Evolutionary conservation across 2,329 filamentous ascomycete species (phyloP), one percentile per base, ranked within the genome.

Genomic region (Ascochyta viciae-villosae): DNA sequence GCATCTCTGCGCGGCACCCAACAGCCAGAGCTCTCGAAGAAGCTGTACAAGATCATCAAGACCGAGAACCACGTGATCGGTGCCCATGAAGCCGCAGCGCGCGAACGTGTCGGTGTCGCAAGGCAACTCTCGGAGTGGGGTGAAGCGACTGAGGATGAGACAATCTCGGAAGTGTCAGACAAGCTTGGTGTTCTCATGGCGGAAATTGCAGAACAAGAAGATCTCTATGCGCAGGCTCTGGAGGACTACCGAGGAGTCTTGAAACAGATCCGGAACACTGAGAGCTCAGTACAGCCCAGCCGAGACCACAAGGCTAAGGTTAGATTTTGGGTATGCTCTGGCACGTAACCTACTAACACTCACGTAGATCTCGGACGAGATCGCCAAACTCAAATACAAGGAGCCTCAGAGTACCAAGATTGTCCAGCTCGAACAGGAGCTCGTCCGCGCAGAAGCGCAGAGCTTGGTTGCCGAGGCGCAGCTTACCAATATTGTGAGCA

Each of bases 111-210:
- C 58, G 86, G 87, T 45, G 92, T 98, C 70, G 95, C 93, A 15
- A 87, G 88, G 10, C 94, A 98, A 80, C 86, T 99, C 40, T 96
- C 92, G 7, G 93, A 98, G 66, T 99, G 95, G 95, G 95, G 95
- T 54, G 93, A 98, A 79, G 86, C 90, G 57, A 97, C 93, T 2
- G 85, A 87, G 49, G 95, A 99, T 71, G 92, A 96, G 59, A 87
- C 88, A 47, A 83, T 98, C 69, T 92, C 87, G 48, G 95, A 98
- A 73, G 85, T 99, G 65, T 92, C 90, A 56, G 95, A 98, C 83
- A 99, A 99, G 83, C 83, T 99, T 48, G 95, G 92, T 47, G 94
- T 98, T 35, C 81, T 99, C 67, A 82, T 99, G 57, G 89, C 90
- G 22, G 95, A 98, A 81, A 87, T 99, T 58, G 95, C 92, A 48